These are phyloP conservation scores for Lavandula angustifolia DNA, from an alignment of 257 asterid species.

Conservation along the genomic window DNA sequence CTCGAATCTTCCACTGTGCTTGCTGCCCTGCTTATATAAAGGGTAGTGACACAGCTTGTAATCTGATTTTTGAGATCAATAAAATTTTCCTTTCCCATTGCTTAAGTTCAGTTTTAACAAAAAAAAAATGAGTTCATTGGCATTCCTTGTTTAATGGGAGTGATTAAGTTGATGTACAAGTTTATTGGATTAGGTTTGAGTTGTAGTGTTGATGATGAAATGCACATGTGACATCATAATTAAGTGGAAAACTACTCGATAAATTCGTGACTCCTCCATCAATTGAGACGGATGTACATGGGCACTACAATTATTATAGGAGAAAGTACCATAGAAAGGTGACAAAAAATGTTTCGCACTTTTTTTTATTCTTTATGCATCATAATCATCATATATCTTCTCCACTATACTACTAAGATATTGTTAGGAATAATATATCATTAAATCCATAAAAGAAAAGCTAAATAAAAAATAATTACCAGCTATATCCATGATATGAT, in stretches of 20 bases:
- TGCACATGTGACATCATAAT: conserved; percentile 54
- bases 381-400: conserved; percentile 33
- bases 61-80: too few species aligned
- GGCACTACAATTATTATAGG: conserved; percentile 37
- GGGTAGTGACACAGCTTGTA: too few species aligned
- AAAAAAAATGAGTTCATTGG: neutral
- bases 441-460: neutral
- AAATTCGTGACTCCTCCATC: conserved; percentile 33
- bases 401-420: too few species aligned
- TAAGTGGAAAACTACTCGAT: conserved; percentile 34
- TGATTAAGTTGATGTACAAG: conserved; percentile 15
- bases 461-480: too few species aligned
- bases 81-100: too few species aligned
- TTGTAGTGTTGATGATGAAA: conserved; percentile 32
- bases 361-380: conserved; percentile 39
- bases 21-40: too few species aligned
- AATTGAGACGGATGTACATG: conserved; percentile 22
- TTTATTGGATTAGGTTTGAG: conserved; percentile 46
- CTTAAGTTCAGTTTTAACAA: too few species aligned
- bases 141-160: conserved; percentile 6
- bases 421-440: neutral
- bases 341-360: conserved; percentile 39
- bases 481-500: conserved; percentile 28
- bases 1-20: too few species aligned
- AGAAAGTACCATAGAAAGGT: conserved; percentile 40